Evolutionary conservation across 148 eudicot genomes (phyloP).

Genomic region (Rhododendron ovatum): DNA sequence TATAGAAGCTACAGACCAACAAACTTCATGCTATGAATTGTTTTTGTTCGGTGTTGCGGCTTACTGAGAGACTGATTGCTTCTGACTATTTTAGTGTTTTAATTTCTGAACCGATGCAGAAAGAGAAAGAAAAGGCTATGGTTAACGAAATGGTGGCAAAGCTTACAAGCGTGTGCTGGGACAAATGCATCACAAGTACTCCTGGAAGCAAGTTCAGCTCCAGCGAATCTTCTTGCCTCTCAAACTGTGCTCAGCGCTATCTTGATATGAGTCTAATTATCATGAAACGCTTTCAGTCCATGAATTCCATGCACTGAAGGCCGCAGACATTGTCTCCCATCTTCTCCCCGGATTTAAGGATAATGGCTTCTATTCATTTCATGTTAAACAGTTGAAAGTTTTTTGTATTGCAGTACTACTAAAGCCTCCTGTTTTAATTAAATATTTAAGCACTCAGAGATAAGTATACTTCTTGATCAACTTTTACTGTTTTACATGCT

Average conservation of each 20-base stretch:
- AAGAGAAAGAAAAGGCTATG: constrained; percentile 92
- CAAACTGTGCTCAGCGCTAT: constrained; percentile 78
- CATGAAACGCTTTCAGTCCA: constrained; percentile 66
- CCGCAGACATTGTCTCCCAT: background rate
- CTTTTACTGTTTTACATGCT: background rate
- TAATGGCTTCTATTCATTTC: background rate
- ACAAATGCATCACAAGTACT: constrained; percentile 74
- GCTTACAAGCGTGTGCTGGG: constrained; percentile 81
- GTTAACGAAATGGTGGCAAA: constrained; percentile 77
- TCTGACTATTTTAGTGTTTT: background rate
- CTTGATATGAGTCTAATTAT: constrained; percentile 72
- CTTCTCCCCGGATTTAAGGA: background rate
- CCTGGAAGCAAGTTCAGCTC: constrained; percentile 98
- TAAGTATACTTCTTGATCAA: background rate
- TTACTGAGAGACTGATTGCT: background rate
- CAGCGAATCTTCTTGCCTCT: constrained; percentile 69
- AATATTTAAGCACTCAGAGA: background rate
- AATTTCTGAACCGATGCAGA: constrained; percentile 36
- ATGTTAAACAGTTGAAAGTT: background rate
- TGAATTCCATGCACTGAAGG: constrained; percentile 37
- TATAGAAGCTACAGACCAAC: background rate
- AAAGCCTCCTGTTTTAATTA: background rate
- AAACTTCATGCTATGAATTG: background rate
- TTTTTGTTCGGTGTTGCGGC: background rate
- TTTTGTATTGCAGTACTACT: background rate